These are phyloP conservation scores for Phytophthora chlamydospora DNA, from an alignment of 352 stramenopile species.

Conservation along the genomic window DNA sequence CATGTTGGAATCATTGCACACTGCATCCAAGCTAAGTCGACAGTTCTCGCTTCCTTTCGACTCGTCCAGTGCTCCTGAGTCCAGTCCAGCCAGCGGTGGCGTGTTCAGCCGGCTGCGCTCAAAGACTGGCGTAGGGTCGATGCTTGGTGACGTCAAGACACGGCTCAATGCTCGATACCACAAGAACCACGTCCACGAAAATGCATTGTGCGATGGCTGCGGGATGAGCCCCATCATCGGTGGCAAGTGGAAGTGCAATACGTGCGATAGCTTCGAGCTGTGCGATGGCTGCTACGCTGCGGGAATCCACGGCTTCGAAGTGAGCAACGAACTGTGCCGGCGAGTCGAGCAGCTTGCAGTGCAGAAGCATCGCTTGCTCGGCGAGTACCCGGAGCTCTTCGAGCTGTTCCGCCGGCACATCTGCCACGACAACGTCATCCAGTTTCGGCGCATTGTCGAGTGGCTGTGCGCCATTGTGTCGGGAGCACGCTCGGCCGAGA, in stretches of 20 bases:
- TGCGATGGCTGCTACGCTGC: constrained; percentile 73
- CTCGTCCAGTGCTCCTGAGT: constrained; percentile 19
- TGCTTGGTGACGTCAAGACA: constrained; percentile 71
- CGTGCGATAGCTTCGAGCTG: constrained; percentile 71
- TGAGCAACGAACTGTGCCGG: constrained; percentile 73
- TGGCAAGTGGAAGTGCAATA: constrained; percentile 78
- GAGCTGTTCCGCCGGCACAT: constrained; percentile 73
- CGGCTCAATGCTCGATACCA: constrained; percentile 53
- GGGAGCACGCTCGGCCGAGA: constrained; percentile 48
- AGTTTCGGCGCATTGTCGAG: constrained; percentile 72
- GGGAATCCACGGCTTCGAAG: constrained; percentile 74
- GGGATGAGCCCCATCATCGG: constrained; percentile 80
- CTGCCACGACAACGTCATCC: constrained; percentile 70
- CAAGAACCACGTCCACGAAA: constrained; percentile 76
- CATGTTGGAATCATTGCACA: constrained; percentile 47
- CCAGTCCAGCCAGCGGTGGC: constrained; percentile 31
- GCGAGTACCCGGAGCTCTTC: constrained; percentile 70
- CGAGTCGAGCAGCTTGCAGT: constrained; percentile 64
- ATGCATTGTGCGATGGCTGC: constrained; percentile 82
- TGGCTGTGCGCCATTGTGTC: constrained; percentile 75
- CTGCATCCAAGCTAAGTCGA: constrained; percentile 9
- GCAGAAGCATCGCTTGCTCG: constrained; percentile 55
- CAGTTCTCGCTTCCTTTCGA: constrained; percentile 32
- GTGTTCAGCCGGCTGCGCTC: constrained; percentile 59
- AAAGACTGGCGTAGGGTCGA: constrained; percentile 49